Percentiles rank a stretch among this genome's conserved stretches.
Evolutionary conservation across 345 rosid genomes (phyloP).

Genomic region (Citrus trifoliata): DNA sequence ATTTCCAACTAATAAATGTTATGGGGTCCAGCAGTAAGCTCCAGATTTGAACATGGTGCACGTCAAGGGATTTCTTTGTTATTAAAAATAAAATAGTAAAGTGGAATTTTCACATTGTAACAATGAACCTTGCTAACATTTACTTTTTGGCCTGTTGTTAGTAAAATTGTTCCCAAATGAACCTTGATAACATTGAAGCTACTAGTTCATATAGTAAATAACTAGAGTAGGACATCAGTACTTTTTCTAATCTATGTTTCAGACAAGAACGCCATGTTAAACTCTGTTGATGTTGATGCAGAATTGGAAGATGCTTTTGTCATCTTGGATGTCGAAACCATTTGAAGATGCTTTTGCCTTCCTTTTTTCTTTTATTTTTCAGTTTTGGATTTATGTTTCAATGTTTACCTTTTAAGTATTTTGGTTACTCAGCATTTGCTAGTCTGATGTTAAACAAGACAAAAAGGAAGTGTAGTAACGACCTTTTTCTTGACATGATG

Average conservation of each 20-base stretch:
- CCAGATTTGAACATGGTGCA: background rate
- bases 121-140: background rate
- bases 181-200: background rate
- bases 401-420: background rate
- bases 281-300: background rate
- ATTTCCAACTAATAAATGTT: background rate
- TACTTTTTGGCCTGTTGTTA: background rate
- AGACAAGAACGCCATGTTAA: background rate
- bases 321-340: background rate
- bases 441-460: slow-evolving; percentile 1
- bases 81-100: background rate
- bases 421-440: background rate
- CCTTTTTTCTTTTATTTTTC: background rate
- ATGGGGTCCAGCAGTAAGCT: background rate
- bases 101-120: background rate
- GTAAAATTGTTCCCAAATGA: background rate
- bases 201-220: background rate
- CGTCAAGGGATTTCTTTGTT: background rate
- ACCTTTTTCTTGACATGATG: slow-evolving; percentile 1
- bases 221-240: background rate
- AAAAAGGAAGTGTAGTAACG: background rate
- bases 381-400: background rate
- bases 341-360: background rate
- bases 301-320: background rate
- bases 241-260: background rate